These are phyloP conservation scores for Nicotiana paniculata DNA, from an alignment of 257 asterid genomes.

Conservation along the genomic window DNA sequence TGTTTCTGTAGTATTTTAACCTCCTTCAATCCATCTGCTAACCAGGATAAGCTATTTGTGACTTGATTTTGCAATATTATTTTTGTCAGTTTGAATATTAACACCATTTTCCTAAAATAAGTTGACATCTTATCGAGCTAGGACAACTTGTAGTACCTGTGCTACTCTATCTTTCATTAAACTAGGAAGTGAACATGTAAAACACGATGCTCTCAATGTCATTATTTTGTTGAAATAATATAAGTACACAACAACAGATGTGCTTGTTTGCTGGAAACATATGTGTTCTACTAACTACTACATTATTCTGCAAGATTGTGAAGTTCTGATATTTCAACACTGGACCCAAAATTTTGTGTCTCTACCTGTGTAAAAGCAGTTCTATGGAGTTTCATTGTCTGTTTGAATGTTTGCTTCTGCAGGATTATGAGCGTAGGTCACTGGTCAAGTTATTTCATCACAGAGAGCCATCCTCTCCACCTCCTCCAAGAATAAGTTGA, in stretches of 20 bases:
- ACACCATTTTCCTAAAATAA: background rate
- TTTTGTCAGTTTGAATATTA: background rate
- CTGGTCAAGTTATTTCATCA: conserved; percentile 20
- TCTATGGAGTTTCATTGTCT: background rate
- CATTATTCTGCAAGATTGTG: background rate
- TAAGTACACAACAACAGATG: background rate
- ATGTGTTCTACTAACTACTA: too few species aligned
- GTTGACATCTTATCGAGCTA: background rate
- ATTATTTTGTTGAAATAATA: background rate
- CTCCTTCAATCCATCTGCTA: background rate
- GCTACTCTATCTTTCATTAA: background rate
- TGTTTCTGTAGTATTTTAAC: background rate
- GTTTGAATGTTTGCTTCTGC: background rate
- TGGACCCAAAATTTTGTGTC: background rate
- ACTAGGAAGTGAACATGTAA: background rate
- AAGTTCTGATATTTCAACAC: background rate
- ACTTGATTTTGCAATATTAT: background rate
- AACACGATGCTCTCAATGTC: background rate
- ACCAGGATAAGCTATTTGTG: background rate
- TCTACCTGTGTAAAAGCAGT: background rate
- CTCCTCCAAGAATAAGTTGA: too few species aligned
- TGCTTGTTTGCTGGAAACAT: background rate
- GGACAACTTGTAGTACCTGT: background rate
- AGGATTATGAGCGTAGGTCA: conserved; percentile 43
- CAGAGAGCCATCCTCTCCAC: too few species aligned